Base-by-base conservation (phyloP, 257 asterid genomes). In the Penstemon eatonii region DNA sequence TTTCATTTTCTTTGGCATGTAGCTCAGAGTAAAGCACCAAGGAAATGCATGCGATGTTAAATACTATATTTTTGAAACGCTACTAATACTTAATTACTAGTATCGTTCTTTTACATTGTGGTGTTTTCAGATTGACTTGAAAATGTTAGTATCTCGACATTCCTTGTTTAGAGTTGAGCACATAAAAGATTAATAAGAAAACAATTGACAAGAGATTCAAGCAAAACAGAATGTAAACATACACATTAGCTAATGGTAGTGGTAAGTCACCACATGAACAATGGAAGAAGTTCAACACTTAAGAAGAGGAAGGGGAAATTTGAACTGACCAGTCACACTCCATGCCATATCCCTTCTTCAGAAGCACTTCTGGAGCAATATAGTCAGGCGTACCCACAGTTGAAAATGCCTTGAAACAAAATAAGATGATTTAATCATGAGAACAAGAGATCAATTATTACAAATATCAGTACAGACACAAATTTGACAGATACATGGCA, bases 341-440 rank as follows among this genome's bases (percentile, higher is more conserved):
- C 87, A 93, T 81, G 76, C 97, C 96, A 73, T 93, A 93, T 75
- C 99, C 97, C 81, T 87, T 90, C 90, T 93, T 93, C 90, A 90
- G 65, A 70, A 93, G 84, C 66, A 93, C 96, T 81, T 93, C 99
- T 8, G 99, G 99, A 67, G 99, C 99, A 80, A 93, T 93, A 74
- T 93, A 93, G 84, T 93, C 99, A 19, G 99, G 99, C 3, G 99
- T 90, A 54, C 99, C 97, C 68, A 93, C 97, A 36, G 97, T 93
- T 50, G 99, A 93, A 87, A 93, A 93, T 73, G 99, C 99, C 99
- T 93, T 76, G 67, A 42, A 64, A 76, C n/a, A 67, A 74, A 41
- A 82, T 55, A 77, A 52, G 60, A 63, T 72, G 37, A 57, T 62
- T 66, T 41, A 62, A 47, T 47, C 36, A 65, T 44, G 66, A 10